These are phyloP conservation scores for Venturia aucupariae DNA, from an alignment of 2,329 filamentous ascomycete species.

Conservation along the genomic window DNA sequence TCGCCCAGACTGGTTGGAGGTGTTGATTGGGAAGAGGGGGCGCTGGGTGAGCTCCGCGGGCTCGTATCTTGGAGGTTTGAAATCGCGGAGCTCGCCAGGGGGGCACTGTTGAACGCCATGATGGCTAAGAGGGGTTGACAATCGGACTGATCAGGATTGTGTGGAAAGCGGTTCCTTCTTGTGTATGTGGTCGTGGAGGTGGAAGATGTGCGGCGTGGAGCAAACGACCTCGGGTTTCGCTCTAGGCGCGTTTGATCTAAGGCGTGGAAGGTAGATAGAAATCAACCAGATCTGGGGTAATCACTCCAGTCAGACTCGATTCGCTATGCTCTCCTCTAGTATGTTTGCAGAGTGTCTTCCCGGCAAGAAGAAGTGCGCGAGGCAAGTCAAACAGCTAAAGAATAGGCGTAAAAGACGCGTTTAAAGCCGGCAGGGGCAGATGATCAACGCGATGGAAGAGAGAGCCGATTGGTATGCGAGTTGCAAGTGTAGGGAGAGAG, in stretches of 20 bases:
- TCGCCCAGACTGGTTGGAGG: slow-evolving; percentile 60
- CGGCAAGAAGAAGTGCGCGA: not conserved
- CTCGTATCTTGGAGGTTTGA: slow-evolving; percentile 13
- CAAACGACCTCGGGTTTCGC: slow-evolving; percentile 7
- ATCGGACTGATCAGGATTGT: not conserved
- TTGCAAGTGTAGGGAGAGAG: not conserved
- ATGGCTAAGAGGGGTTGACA: not conserved
- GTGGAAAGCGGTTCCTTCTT: not conserved
- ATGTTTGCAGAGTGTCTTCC: not conserved
- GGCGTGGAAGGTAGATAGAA: not conserved
- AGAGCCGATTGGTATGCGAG: not conserved
- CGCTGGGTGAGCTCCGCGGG: slow-evolving; percentile 37
- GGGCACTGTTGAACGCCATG: not conserved
- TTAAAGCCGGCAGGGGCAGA: not conserved
- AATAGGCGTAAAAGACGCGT: not conserved
- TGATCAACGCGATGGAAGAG: not conserved
- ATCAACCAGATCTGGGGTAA: not conserved
- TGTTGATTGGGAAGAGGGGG: slow-evolving; percentile 49
- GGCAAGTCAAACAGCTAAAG: not conserved
- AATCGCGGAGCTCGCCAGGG: not conserved
- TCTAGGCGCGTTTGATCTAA: not conserved
- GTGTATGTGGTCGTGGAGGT: not conserved
- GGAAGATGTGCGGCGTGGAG: not conserved
- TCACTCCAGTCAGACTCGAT: not conserved
- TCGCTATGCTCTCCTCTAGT: not conserved